Conservation (phyloP, 805 yeast species). For the Kuraishia cidri region DNA sequence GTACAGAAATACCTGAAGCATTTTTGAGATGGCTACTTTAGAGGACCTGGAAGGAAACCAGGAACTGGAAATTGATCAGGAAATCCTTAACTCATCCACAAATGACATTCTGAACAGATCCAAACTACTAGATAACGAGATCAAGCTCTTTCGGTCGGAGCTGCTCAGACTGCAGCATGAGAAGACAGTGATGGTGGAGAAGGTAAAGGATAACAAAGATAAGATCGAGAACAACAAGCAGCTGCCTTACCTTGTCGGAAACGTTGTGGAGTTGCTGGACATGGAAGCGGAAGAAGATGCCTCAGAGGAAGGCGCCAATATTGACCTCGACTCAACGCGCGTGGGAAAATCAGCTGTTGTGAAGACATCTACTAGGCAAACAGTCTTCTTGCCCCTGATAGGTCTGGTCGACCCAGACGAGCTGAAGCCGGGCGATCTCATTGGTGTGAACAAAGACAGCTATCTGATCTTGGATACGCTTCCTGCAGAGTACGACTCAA, state of each 20-base stretch:
- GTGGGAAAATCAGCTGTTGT: conserved; percentile 97
- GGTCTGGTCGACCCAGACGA: conserved; percentile 89
- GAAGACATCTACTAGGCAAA: conserved; percentile 95
- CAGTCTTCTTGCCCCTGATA: conserved; percentile 90
- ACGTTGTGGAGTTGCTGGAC: conserved; percentile 90
- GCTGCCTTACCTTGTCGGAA: conserved; percentile 92
- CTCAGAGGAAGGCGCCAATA: conserved; percentile 87
- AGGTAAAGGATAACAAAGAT: conserved; percentile 92
- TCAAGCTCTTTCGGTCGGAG: conserved; percentile 90
- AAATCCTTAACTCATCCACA: conserved; percentile 69
- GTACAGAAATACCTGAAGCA: too few species aligned
- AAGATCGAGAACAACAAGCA: conserved; percentile 94
- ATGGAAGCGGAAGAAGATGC: conserved; percentile 80
- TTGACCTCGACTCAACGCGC: conserved; percentile 85
- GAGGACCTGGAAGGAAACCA: conserved; percentile 66
- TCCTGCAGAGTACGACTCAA: conserved; percentile 94
- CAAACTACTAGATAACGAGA: conserved; percentile 85
- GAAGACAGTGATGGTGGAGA: conserved; percentile 83
- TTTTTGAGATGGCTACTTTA: conserved; percentile 80
- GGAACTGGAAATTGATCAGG: conserved; percentile 67
- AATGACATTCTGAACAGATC: conserved; percentile 81
- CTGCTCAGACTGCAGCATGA: conserved; percentile 86
- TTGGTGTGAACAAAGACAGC: conserved; percentile 96
- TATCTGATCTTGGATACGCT: conserved; percentile 87
- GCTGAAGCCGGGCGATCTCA: conserved; percentile 95